Percentiles rank a stretch among this genome's conserved stretches.
Conservation (phyloP, 108 stramenopile species). For the Pseudonitzschia multiseries region DNA sequence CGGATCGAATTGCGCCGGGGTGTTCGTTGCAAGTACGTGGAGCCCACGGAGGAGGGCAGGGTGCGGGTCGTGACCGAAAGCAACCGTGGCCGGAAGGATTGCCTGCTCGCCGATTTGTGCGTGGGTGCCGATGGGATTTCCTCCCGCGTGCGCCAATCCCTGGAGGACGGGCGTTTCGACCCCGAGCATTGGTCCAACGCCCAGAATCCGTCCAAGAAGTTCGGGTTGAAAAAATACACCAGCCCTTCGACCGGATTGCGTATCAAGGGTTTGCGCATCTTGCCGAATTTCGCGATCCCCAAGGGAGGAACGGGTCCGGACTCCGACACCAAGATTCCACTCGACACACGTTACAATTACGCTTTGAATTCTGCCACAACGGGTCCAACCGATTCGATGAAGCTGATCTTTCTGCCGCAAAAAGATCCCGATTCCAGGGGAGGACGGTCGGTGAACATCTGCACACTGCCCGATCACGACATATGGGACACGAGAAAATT, state of each 20-base stretch:
- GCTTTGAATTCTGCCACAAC: background rate
- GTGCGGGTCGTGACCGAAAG: background rate
- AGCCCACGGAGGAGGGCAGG: background rate
- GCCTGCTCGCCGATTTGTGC: background rate
- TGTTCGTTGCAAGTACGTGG: background rate
- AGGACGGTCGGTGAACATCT: constrained; percentile 1
- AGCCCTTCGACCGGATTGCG: background rate
- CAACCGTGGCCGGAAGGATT: background rate
- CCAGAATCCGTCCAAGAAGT: background rate
- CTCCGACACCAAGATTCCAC: background rate
- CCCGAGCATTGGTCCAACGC: background rate
- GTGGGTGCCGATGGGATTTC: constrained; percentile 2
- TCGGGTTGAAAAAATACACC: background rate
- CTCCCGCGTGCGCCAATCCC: background rate
- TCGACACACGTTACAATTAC: constrained; percentile 2
- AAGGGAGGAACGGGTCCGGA: background rate
- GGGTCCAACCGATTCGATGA: background rate
- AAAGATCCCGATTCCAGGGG: background rate
- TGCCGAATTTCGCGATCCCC: background rate
- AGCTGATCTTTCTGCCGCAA: background rate
- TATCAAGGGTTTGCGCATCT: background rate
- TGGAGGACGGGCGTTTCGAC: background rate
- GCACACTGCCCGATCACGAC: background rate
- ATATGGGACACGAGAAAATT: background rate
- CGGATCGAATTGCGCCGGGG: background rate